Conservation (phyloP, 2,329 filamentous ascomycete genomes). For the Neonectria sp. region DNA sequence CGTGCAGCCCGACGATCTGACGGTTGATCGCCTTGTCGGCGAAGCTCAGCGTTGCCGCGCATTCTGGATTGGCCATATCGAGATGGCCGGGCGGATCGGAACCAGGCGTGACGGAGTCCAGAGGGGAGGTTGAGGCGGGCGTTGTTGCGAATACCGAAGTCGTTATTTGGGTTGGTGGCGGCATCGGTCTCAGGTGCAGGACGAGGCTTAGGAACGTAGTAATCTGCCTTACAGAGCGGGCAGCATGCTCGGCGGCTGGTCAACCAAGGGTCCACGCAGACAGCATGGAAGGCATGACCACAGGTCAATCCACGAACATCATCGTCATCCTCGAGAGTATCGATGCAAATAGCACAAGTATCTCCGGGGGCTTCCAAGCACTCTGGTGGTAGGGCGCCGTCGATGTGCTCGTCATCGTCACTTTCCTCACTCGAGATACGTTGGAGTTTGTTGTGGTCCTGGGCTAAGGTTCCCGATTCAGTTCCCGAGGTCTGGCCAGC, state of each 20-base stretch:
- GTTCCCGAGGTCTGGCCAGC: slow-evolving; percentile 44
- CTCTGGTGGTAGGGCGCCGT: slow-evolving; percentile 85
- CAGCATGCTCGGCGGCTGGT: slow-evolving; percentile 96
- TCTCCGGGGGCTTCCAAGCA: slow-evolving; percentile 87
- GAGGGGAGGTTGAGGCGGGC: slow-evolving; percentile 65
- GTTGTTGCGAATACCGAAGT: slow-evolving; percentile 56
- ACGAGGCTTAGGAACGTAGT: slow-evolving; percentile 94
- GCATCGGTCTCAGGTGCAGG: slow-evolving; percentile 62
- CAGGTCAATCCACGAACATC: slow-evolving; percentile 95
- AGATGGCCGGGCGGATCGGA: slow-evolving; percentile 40
- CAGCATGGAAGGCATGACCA: slow-evolving; percentile 98
- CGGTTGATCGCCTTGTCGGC: slow-evolving; percentile 17
- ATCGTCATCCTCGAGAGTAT: slow-evolving; percentile 93
- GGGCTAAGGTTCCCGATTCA: slow-evolving; percentile 42
- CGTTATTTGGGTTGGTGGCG: slow-evolving; percentile 42
- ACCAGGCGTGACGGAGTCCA: slow-evolving; percentile 59
- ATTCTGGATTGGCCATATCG: slow-evolving; percentile 15
- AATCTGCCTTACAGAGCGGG: slow-evolving; percentile 97
- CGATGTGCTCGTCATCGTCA: slow-evolving; percentile 84
- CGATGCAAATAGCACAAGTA: slow-evolving; percentile 96
- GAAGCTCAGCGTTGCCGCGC: slow-evolving; percentile 6
- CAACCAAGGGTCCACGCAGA: slow-evolving; percentile 96
- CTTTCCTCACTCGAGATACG: slow-evolving; percentile 66
- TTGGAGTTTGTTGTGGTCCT: slow-evolving; percentile 50
- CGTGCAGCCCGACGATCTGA: slow-evolving; percentile 23